Percentiles rank a stretch among this genome's conserved stretches.
phyloP scores from a whole-genome alignment of 2,329 filamentous ascomycete genomes.

The Xylaria digitata region DNA sequence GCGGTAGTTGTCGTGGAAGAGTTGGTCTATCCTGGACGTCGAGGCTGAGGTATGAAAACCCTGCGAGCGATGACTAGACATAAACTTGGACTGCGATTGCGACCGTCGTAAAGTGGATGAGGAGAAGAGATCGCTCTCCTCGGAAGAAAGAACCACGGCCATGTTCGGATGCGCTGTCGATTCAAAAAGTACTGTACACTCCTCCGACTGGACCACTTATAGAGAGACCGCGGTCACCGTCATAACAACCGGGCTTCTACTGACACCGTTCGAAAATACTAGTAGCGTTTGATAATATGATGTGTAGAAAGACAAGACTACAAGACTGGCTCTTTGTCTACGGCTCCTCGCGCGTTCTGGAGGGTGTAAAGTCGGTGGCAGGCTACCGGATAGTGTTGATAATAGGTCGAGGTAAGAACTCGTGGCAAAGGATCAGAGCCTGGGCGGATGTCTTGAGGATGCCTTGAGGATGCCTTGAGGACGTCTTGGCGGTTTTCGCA shows the following conservation, averaged over 20 bases:
- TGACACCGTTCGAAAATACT: slow-evolving; percentile 4
- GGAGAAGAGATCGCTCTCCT: slow-evolving; percentile 68
- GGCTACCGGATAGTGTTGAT: neutral
- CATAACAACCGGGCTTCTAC: slow-evolving; percentile 38
- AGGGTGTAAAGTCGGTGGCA: slow-evolving; percentile 2
- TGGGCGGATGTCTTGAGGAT: too few relatives aligned
- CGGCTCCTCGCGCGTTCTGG: slow-evolving; percentile 28
- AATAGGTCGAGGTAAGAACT: slow-evolving; percentile 2
- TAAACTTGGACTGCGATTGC: slow-evolving; percentile 69
- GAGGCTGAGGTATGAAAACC: slow-evolving; percentile 60
- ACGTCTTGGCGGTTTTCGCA: slow-evolving; percentile 14
- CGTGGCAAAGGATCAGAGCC: slow-evolving; percentile 1
- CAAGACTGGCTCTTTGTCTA: slow-evolving; percentile 32
- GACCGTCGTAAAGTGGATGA: slow-evolving; percentile 67
- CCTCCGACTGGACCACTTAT: slow-evolving; percentile 47
- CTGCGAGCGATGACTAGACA: slow-evolving; percentile 54
- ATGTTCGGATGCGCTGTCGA: slow-evolving; percentile 51
- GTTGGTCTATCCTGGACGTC: slow-evolving; percentile 59
- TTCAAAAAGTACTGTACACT: slow-evolving; percentile 31
- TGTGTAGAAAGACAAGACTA: neutral
- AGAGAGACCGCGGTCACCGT: slow-evolving; percentile 36
- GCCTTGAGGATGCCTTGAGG: neutral
- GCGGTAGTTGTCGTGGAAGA: slow-evolving; percentile 59
- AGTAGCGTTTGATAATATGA: slow-evolving; percentile 1
- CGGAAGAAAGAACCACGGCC: slow-evolving; percentile 67